A percentile compares a stretch with the other conserved stretches of the same genome.
phyloP scores from a whole-genome alignment of 2,329 filamentous ascomycete species.

The Fusarium sp. region DNA sequence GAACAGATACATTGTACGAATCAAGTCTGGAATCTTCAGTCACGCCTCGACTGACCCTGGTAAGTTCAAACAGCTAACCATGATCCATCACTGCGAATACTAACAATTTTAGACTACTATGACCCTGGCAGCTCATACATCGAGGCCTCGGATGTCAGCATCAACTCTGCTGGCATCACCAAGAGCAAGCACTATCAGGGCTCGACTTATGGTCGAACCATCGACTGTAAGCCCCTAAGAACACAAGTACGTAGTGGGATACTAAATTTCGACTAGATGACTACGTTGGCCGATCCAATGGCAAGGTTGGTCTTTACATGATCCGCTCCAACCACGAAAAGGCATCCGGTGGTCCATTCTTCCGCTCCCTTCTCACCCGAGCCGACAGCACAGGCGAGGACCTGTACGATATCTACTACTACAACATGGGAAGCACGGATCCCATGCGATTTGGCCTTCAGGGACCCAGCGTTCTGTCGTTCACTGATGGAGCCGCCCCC shows the following conservation, averaged over 20 bases:
- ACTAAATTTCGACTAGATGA: constrained; percentile 48
- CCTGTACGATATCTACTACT: constrained; percentile 61
- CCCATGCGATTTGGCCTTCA: constrained; percentile 59
- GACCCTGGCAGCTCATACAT: constrained; percentile 54
- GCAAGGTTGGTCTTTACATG: constrained; percentile 56
- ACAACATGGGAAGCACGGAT: constrained; percentile 61
- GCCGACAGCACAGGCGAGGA: constrained; percentile 56
- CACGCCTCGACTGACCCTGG: constrained; percentile 46
- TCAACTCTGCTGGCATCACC: constrained; percentile 51
- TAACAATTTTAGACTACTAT: constrained; percentile 46
- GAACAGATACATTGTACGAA: constrained; percentile 53
- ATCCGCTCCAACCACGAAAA: constrained; percentile 60
- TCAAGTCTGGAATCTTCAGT: constrained; percentile 50
- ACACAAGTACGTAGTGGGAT: neutral
- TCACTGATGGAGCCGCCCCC: constrained; percentile 56
- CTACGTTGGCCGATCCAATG: constrained; percentile 56
- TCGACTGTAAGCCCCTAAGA: constrained; percentile 44
- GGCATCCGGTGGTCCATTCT: constrained; percentile 58
- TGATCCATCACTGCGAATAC: neutral
- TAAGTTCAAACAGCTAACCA: neutral
- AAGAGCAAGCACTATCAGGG: constrained; percentile 60
- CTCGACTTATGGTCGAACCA: constrained; percentile 56
- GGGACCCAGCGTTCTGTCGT: constrained; percentile 58
- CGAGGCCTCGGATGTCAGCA: constrained; percentile 51
- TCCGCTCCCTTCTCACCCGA: constrained; percentile 57